Evolutionary conservation across 2,329 filamentous ascomycete genomes (phyloP), one percentile per base, ranked within the genome.

Genomic region (Alternaria ventricosa): DNA sequence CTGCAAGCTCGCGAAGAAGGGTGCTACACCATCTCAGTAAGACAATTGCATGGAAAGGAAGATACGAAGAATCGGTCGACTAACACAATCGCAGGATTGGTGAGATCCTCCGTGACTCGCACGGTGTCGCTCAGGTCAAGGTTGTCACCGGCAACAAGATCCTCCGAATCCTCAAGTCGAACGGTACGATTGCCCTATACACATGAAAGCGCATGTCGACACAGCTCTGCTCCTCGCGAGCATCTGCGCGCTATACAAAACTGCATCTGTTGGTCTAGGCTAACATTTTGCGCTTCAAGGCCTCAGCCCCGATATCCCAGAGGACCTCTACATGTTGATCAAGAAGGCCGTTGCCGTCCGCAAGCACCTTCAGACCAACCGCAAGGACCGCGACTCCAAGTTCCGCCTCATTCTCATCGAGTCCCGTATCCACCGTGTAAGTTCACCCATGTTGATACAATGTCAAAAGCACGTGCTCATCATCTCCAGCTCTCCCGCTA

Each of bases 401-500:
- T 99, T 99, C 93, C 95, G 96, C 83, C 93, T 99, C 75, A 99
- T 99, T 95, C 92, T 99, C 79, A 97, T 99, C 87, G 96, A 99
- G 90, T 98, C 96, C 83, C 93, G 96, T 87, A 98, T 99, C 86
- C 96, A 99, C 92, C 95, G 96, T 88, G 60, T 63, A 63, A 47
- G 61, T 56, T 49, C 2, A 28, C 10, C n/a, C 11, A 18, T n/a
- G n/a, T n/a, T n/a, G n/a, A n/a, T 25, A 10, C 15, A 12, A 11
- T 44, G 15, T 9, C n/a, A 44, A 27, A 18, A 27, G 18, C 45
- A 22, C 8, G 10, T 11, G 27, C 57, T 63, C 33, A 60, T 53
- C 6, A 15, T 18, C 27, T 6, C 4, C n/a, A 63, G 61, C 92
- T 99, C 77, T 96, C 94, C 82, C 92, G 96, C 79, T 98, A 98